Evolutionary conservation across 305 asterid species (phyloP).

Genomic region (Rubia occidens): DNA sequence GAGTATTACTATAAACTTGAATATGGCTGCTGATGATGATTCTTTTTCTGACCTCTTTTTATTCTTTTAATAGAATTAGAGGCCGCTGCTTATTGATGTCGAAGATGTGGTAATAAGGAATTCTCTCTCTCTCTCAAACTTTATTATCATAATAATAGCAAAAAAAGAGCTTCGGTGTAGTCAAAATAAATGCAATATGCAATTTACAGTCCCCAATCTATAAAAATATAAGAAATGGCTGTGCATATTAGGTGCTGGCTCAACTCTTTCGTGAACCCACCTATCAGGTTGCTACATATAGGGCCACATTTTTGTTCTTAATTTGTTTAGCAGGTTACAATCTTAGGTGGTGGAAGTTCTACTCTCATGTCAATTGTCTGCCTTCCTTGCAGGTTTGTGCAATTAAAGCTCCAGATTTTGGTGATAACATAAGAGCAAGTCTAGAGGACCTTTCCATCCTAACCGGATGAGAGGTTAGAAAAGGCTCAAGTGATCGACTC

Average conservation of each 20-base stretch:
- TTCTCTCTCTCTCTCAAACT: no score
- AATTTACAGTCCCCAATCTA: no score
- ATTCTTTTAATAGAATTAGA: constrained; percentile 37
- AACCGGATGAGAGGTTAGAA: constrained; percentile 79
- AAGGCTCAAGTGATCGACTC: constrained; percentile 22
- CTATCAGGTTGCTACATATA: no score
- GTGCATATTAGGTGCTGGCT: no score
- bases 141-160: no score
- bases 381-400: constrained; percentile 63
- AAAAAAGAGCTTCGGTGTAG: no score
- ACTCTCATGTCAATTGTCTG: background rate
- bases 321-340: no score
- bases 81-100: constrained; percentile 70
- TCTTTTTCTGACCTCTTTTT: constrained; percentile 12
- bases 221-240: no score
- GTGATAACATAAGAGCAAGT: constrained; percentile 69
- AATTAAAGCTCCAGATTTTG: constrained; percentile 93
- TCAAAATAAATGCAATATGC: no score
- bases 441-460: constrained; percentile 84
- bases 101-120: constrained; percentile 77
- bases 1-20: background rate
- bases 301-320: no score
- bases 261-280: no score
- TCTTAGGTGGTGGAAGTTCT: background rate
- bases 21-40: background rate